Evolutionary conservation across 2,329 filamentous ascomycete genomes (phyloP).

Genomic region (Stachybotrys chartarum): DNA sequence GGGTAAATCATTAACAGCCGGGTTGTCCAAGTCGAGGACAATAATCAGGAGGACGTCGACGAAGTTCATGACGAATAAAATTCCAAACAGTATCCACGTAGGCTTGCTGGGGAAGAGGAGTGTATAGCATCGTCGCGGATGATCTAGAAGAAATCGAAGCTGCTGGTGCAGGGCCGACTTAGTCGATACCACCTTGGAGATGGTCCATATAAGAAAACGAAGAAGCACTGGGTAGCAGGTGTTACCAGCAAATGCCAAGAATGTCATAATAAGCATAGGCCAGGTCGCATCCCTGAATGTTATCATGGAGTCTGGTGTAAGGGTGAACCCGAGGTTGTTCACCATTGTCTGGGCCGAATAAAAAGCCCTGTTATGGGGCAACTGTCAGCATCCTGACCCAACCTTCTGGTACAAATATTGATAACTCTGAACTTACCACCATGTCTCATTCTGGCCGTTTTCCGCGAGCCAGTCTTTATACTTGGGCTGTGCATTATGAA

Average conservation of each 20-base stretch:
- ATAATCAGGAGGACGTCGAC: constrained; percentile 49
- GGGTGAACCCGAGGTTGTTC: constrained; percentile 45
- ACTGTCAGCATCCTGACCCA: too few species aligned
- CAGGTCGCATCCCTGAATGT: constrained; percentile 35
- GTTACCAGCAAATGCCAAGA: constrained; percentile 44
- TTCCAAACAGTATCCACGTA: constrained; percentile 49
- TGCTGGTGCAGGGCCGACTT: constrained; percentile 30
- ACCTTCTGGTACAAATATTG: too few species aligned
- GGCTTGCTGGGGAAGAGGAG: constrained; percentile 51
- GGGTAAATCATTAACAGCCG: constrained; percentile 36
- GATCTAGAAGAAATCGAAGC: constrained; percentile 51
- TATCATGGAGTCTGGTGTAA: constrained; percentile 48
- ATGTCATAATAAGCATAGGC: constrained; percentile 37
- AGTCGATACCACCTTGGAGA: constrained; percentile 37
- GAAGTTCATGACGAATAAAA: constrained; percentile 43
- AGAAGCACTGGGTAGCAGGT: constrained; percentile 52
- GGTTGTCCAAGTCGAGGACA: constrained; percentile 42
- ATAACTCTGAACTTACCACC: constrained; percentile 34
- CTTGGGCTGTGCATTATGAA: constrained; percentile 29
- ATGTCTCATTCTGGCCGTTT: constrained; percentile 31
- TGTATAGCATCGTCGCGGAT: constrained; percentile 56
- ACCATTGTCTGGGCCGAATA: constrained; percentile 44
- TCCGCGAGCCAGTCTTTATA: constrained; percentile 31
- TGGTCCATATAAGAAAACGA: constrained; percentile 49
- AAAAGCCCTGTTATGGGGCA: constrained; percentile 28